Evolutionary conservation across 1,284 basidiomycete genomes (phyloP).

Genomic region (Hemileia vastatrix): DNA sequence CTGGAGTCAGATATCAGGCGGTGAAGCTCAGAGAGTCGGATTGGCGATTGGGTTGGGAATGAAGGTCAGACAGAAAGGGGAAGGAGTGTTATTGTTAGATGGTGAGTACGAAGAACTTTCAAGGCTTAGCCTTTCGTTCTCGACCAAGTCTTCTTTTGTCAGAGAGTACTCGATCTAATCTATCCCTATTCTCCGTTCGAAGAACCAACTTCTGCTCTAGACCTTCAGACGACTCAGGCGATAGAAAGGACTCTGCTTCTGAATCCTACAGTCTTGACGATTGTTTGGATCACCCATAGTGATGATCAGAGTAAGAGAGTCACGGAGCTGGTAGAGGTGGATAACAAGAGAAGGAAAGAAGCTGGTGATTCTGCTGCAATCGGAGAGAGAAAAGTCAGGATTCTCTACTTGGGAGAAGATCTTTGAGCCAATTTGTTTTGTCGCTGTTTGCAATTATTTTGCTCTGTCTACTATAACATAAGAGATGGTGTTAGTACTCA

Average conservation of each 20-base stretch:
- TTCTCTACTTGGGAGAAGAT: background rate
- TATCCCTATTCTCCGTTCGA: background rate
- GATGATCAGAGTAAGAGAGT: constrained; percentile 64
- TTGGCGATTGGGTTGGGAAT: constrained; percentile 61
- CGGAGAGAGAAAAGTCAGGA: background rate
- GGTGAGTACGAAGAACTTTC: constrained; percentile 50
- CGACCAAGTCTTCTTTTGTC: constrained; percentile 7
- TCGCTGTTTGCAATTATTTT: background rate
- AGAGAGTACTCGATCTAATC: too few species aligned
- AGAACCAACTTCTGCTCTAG: constrained; percentile 81
- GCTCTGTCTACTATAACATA: too few species aligned
- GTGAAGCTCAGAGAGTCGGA: constrained; percentile 70
- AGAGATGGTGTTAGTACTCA: too few species aligned
- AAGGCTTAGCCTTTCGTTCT: background rate
- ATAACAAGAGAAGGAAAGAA: background rate
- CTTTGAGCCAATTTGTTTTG: background rate
- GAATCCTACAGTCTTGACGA: constrained; percentile 55
- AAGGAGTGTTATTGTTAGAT: constrained; percentile 71
- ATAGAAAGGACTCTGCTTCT: constrained; percentile 58
- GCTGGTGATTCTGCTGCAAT: background rate
- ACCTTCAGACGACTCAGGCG: constrained; percentile 55
- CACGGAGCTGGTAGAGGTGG: background rate
- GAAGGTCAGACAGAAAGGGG: too few species aligned
- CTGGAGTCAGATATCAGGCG: constrained; percentile 69
- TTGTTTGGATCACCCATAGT: constrained; percentile 79